Conservation (phyloP, 2,329 filamentous ascomycete genomes). For the Penicillium sp. region DNA sequence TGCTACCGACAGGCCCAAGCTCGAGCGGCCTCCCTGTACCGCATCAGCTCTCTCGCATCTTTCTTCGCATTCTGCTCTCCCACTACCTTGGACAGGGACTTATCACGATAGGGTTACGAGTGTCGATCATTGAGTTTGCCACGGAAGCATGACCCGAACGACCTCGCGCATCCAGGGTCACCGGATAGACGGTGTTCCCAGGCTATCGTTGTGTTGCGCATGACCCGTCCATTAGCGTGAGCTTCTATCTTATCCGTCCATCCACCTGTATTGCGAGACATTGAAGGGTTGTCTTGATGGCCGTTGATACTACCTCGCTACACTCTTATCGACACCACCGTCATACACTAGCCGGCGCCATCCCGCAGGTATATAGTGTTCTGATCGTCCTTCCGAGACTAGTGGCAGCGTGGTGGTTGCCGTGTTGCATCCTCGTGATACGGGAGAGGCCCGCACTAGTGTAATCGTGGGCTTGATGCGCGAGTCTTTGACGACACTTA, state of each 20-base stretch:
- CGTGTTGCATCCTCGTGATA: slow-evolving; percentile 21
- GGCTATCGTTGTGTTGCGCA: slow-evolving; percentile 11
- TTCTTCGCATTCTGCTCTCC: not conserved
- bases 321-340: not conserved
- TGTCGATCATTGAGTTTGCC: slow-evolving; percentile 17
- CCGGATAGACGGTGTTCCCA: slow-evolving; percentile 13
- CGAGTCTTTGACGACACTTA: not conserved
- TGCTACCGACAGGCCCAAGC: not conserved
- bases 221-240: slow-evolving; percentile 12
- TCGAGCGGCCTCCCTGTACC: not conserved
- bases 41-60: not conserved
- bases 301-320: not conserved
- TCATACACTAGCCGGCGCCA: slow-evolving; percentile 11
- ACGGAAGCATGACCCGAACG: slow-evolving; percentile 13
- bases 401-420: slow-evolving; percentile 5
- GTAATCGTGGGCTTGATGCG: not conserved
- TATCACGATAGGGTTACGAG: slow-evolving; percentile 11
- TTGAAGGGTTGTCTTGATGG: not conserved
- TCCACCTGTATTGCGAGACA: not conserved
- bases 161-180: slow-evolving; percentile 10
- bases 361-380: not conserved
- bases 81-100: not conserved
- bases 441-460: slow-evolving; percentile 3
- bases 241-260: not conserved
- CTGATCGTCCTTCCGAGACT: not conserved